phyloP scores from a whole-genome alignment of 164 flowering plant genomes.

The Amborella trichopoda region DNA sequence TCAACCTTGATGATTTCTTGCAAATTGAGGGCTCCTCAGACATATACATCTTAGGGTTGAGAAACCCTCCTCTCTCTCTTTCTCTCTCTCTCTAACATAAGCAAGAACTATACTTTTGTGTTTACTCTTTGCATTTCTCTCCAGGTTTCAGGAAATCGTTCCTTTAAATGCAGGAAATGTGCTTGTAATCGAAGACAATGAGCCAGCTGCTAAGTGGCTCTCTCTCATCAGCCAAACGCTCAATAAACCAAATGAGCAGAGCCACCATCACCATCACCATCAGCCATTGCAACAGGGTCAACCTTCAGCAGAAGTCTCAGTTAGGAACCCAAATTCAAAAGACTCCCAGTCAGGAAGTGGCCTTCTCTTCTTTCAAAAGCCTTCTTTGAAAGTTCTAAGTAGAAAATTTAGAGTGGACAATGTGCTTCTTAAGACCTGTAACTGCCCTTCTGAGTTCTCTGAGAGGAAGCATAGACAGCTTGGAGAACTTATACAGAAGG shows the following conservation, averaged over 20 bases:
- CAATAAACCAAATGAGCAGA: constrained; percentile 29
- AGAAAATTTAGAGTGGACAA: constrained; percentile 38
- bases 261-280: constrained; percentile 10
- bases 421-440: constrained; percentile 59
- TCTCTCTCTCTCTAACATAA: too few relatives aligned
- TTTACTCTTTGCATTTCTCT: constrained; percentile 1
- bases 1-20: constrained; percentile 84
- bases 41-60: constrained; percentile 85
- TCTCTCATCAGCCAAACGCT: constrained; percentile 65
- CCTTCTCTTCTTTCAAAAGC: constrained; percentile 49
- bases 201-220: constrained; percentile 86
- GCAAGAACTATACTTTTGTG: constrained; percentile 3
- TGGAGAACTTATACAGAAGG: constrained; percentile 6
- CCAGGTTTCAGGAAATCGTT: constrained; percentile 97
- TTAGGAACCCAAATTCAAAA: constrained; percentile 9
- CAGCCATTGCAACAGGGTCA: not conserved
- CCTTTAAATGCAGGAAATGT: constrained; percentile 93
- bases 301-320: not conserved
- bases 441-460: constrained; percentile 35
- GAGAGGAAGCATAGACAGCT: constrained; percentile 24
- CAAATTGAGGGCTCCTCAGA: constrained; percentile 72
- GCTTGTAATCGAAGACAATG: constrained; percentile 77
- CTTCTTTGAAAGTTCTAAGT: constrained; percentile 62
- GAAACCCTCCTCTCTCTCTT: too few relatives aligned
- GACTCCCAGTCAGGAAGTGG: constrained; percentile 16